Percentiles rank a stretch among this genome's conserved stretches.
Conservation (phyloP, 2,329 filamentous ascomycete genomes). For the Sporothrix globosa region DNA sequence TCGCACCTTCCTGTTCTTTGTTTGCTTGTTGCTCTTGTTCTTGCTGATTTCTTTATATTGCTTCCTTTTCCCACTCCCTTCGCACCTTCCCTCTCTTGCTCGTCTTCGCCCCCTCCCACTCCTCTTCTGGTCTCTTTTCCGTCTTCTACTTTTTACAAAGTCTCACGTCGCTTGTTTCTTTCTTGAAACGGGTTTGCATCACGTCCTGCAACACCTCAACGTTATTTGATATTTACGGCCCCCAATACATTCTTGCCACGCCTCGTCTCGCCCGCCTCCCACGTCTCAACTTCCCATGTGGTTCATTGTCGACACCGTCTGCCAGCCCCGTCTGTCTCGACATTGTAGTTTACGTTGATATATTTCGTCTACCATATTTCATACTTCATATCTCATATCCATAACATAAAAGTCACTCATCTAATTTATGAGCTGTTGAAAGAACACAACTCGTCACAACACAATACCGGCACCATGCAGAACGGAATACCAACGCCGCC, state of each 20-base stretch:
- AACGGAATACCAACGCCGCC: constrained; percentile 57
- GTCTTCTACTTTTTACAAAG: constrained; percentile 12
- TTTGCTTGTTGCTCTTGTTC: constrained; percentile 2
- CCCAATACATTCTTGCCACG: background rate
- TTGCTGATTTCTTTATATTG: constrained; percentile 31
- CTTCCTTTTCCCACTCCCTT: constrained; percentile 30
- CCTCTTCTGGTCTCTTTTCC: constrained; percentile 11
- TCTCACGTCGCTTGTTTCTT: background rate
- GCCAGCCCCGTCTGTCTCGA: constrained; percentile 7
- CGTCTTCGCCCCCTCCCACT: constrained; percentile 13
- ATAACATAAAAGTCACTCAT: background rate
- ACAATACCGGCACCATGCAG: constrained; percentile 47
- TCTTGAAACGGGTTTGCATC: constrained; percentile 9
- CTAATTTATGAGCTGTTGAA: constrained; percentile 1
- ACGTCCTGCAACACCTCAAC: constrained; percentile 8
- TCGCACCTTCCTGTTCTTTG: background rate
- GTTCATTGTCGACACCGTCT: background rate
- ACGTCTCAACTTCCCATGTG: constrained; percentile 15
- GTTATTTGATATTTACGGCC: background rate
- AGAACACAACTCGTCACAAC: background rate
- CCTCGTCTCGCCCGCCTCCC: background rate
- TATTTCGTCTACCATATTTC: too few relatives aligned
- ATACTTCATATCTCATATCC: too few relatives aligned
- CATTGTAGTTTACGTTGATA: constrained; percentile 9
- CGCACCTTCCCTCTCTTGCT: constrained; percentile 11